These are phyloP conservation scores for Rosa hybrid DNA, from an alignment of 331 rosid species.

Conservation along the genomic window DNA sequence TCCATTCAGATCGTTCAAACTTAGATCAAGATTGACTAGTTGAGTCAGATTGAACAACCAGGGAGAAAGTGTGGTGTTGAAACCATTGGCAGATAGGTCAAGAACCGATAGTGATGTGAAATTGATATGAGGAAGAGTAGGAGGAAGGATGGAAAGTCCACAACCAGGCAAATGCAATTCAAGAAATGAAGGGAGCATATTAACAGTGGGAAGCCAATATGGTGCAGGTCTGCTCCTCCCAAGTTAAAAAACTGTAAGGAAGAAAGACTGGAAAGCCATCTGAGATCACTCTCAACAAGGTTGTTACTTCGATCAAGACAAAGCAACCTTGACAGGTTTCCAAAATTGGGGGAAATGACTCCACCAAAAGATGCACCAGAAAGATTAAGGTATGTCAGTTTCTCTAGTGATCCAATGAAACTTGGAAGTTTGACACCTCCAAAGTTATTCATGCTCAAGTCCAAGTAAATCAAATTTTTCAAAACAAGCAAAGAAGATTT, in stretches of 20 bases:
- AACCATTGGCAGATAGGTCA: no score
- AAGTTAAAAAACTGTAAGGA: slow-evolving; percentile 25
- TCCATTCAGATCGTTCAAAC: no score
- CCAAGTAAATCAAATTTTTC: slow-evolving; percentile 31
- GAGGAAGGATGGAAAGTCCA: no score
- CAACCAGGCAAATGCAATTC: no score
- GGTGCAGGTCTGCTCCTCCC: slow-evolving; percentile 18
- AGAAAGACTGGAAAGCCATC: slow-evolving; percentile 35
- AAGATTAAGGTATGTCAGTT: slow-evolving; percentile 32
- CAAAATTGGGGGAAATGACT: slow-evolving; percentile 16
- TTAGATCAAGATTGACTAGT: no score
- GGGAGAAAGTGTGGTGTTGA: no score
- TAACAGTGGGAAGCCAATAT: slow-evolving; percentile 27
- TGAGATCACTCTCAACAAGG: background rate
- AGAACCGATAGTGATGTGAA: no score
- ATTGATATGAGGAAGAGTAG: no score
- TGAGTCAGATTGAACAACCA: no score
- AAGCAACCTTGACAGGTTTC: slow-evolving; percentile 38
- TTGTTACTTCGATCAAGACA: slow-evolving; percentile 36
- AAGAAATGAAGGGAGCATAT: background rate
- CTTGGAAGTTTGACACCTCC: slow-evolving; percentile 18
- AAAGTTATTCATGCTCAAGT: slow-evolving; percentile 39
- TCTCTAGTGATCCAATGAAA: slow-evolving; percentile 34
- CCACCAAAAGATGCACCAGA: slow-evolving; percentile 28
- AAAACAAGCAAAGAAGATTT: slow-evolving; percentile 30